Base-by-base conservation (phyloP, 176 grass and related monocot species). In the Calamus simplicifolius region DNA sequence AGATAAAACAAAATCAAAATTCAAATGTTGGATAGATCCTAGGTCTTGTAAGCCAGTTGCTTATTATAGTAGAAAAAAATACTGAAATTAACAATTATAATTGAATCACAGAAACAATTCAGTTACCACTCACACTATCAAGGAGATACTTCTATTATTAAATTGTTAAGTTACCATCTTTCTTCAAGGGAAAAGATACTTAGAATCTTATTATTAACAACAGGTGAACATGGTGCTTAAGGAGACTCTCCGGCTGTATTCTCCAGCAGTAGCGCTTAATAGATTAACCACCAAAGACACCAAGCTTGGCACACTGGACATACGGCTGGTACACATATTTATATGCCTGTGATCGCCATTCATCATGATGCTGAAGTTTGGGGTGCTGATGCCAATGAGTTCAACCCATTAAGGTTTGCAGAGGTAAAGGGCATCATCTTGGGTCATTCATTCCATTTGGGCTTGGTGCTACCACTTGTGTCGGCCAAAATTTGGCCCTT, bases 241-340 rank as follows among this genome's bases (percentile, higher is more conserved):
- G 72, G 90, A 95, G 75, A 83, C 85, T 54, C 90, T 95, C 15
- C 81, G 90, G 65, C 35, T 95, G 48, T 95, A 95, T 51, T 66
- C 90, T 58, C 85, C 85, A 10, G 85, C 79, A 51, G 7, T 75
- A 19, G 69, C 76, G 16, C 13, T 86, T 6, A 70, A 29, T 5
- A 82, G 90, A 67, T 43, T 79, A 19, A 30, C 58, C 54, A 78
- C 54, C 25, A 80, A 60, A 50, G 73, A 75, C 66, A 66, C 55
- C 51, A 89, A 80, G 70, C 54, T 95, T 30, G 90, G 82, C 28
- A 66, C 66, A 58, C 72, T 80, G 0, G 73, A 89, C 30, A 73
- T 95, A 30, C 82, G 0, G 71, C 60, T 10, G 79, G 69, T 70
- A 89, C 82, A 1, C 85, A 80, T 0, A 18, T 95, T n/a, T 69